phyloP scores from a whole-genome alignment of 2,329 filamentous ascomycete genomes.

The Aspergillus viridinutans region DNA sequence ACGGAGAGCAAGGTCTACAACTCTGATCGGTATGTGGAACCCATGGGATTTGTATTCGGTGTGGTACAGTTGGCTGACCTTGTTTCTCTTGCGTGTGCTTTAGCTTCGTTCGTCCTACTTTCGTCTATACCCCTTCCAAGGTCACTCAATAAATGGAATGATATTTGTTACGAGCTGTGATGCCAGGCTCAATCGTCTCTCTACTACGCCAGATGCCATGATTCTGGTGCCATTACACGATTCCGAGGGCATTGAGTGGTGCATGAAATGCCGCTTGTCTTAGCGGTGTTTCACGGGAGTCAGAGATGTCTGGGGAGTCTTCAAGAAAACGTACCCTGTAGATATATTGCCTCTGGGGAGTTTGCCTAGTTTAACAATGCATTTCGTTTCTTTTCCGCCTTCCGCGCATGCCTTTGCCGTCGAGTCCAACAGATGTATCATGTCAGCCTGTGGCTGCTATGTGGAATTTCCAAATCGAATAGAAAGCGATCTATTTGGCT shows the following conservation, averaged over 20 bases:
- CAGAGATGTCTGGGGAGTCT: slow-evolving; percentile 3
- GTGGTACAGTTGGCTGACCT: not conserved
- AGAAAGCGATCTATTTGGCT: not conserved
- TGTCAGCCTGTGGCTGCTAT: not conserved
- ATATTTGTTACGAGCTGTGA: slow-evolving; percentile 7
- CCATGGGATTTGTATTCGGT: not conserved
- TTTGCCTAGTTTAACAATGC: slow-evolving; percentile 22
- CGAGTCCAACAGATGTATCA: not conserved
- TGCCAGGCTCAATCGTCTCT: slow-evolving; percentile 5
- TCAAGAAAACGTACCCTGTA: slow-evolving; percentile 24
- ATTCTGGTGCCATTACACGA: slow-evolving; percentile 6
- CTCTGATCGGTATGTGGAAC: slow-evolving; percentile 67
- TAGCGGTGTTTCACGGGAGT: not conserved
- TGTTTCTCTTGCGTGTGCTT: slow-evolving; percentile 2
- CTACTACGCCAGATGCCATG: slow-evolving; percentile 2
- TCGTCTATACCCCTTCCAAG: slow-evolving; percentile 64
- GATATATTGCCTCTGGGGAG: slow-evolving; percentile 30
- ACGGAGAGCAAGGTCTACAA: slow-evolving; percentile 82
- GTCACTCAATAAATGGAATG: slow-evolving; percentile 51
- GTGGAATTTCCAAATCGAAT: not conserved
- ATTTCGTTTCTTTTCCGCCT: slow-evolving; percentile 8
- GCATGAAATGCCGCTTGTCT: slow-evolving; percentile 1
- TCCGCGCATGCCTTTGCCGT: not conserved
- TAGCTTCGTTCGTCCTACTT: slow-evolving; percentile 79
- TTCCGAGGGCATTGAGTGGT: not conserved